Conservation (phyloP, 441 rosid genomes). For the Populus hybrid region DNA sequence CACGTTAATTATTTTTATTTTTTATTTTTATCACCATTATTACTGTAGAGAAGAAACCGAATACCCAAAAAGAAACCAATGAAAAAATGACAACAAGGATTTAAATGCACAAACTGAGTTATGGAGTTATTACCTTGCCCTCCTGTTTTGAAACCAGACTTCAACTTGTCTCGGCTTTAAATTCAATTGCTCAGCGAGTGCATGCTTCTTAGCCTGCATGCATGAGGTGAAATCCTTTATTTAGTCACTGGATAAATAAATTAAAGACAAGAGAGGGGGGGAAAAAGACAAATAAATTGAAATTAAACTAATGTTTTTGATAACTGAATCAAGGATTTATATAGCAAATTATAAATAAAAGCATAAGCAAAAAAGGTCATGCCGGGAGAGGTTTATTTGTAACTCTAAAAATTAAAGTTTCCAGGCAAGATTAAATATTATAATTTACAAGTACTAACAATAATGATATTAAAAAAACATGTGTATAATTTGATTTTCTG, state of each 20-base stretch:
- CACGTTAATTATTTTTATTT: background rate
- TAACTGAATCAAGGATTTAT: background rate
- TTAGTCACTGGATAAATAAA: background rate
- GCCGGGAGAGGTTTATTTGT: background rate
- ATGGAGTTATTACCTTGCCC: constrained; percentile 45
- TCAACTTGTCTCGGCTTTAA: constrained; percentile 59
- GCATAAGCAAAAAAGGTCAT: background rate
- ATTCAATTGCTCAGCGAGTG: constrained; percentile 41
- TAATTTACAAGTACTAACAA: background rate
- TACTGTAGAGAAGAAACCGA: background rate
- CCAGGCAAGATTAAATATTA: background rate
- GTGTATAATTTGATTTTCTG: background rate
- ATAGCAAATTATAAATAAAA: background rate
- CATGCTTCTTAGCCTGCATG: constrained; percentile 42
- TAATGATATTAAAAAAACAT: background rate
- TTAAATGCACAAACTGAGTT: too few species aligned
- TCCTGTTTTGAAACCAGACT: constrained; percentile 64
- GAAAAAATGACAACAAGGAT: background rate
- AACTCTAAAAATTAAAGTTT: background rate
- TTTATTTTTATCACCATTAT: background rate
- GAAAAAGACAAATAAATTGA: background rate
- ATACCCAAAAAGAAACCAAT: background rate
- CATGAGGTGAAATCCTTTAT: background rate
- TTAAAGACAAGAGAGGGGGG: too few species aligned
- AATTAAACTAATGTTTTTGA: background rate